Evolutionary conservation across 2,329 filamentous ascomycete genomes (phyloP).

Genomic region (Hawksworthiomyces lignivorus): DNA sequence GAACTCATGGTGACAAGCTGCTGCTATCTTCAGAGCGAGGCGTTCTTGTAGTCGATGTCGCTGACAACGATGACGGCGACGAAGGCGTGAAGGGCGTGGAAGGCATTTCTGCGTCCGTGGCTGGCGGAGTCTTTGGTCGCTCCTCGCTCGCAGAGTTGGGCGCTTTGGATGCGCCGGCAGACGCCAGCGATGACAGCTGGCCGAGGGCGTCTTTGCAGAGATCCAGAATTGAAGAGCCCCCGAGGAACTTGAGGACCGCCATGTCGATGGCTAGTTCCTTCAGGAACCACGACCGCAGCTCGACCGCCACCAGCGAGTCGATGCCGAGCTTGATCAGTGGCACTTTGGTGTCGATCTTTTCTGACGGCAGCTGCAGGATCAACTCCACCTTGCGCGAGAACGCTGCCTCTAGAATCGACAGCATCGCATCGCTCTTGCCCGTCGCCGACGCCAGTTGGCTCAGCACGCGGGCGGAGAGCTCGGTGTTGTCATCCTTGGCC

Average conservation of each 20-base stretch:
- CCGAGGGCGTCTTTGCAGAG: conserved; percentile 11
- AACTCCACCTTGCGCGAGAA: conserved; percentile 11
- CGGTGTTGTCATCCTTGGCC: conserved; percentile 2
- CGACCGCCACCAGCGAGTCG: conserved; percentile 36
- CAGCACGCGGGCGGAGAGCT: conserved; percentile 8
- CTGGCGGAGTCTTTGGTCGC: too few species aligned
- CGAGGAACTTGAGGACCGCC: conserved; percentile 30
- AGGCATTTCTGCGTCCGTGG: too few species aligned
- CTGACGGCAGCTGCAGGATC: conserved; percentile 9
- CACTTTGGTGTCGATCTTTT: conserved; percentile 11
- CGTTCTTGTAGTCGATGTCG: conserved; percentile 5
- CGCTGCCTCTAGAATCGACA: conserved; percentile 6
- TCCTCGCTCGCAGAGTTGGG: too few species aligned
- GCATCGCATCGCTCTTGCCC: conserved; percentile 7
- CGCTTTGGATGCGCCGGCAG: neutral
- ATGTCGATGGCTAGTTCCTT: conserved; percentile 26
- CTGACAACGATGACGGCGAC: neutral
- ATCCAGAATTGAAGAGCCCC: conserved; percentile 11
- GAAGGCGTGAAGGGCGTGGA: neutral
- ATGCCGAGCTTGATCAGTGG: conserved; percentile 28
- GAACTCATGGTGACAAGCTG: too few species aligned
- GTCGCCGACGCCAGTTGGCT: conserved; percentile 4
- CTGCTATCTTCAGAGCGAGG: too few species aligned
- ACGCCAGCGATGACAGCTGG: conserved; percentile 7
- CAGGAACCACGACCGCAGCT: conserved; percentile 34